A percentile compares a stretch with the other conserved stretches of the same genome.
Evolutionary conservation across 2,329 filamentous ascomycete species (phyloP).

Genomic region (Chaetomium sp.): DNA sequence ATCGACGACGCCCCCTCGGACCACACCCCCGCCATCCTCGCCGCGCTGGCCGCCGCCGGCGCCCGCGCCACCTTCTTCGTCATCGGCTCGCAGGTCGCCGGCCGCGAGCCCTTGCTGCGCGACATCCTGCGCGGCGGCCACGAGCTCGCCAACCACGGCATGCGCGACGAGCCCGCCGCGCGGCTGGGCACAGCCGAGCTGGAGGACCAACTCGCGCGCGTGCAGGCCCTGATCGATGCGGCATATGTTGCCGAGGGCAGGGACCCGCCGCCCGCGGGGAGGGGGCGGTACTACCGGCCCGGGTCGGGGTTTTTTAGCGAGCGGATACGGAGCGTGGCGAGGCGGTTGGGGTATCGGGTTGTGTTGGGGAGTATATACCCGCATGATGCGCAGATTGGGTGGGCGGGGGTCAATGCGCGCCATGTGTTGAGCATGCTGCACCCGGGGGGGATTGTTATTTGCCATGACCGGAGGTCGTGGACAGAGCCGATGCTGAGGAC

Average conservation of each 20-base stretch:
- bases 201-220: constrained; percentile 61
- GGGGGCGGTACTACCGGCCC: constrained; percentile 71
- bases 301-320: constrained; percentile 81
- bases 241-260: constrained; percentile 56
- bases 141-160: constrained; percentile 85
- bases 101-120: constrained; percentile 54
- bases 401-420: constrained; percentile 68
- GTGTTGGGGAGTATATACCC: constrained; percentile 87
- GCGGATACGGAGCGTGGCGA: constrained; percentile 65
- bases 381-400: constrained; percentile 83
- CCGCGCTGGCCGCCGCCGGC: constrained; percentile 64
- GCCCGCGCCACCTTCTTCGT: constrained; percentile 86
- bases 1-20: constrained; percentile 83
- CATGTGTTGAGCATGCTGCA: constrained; percentile 80
- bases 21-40: constrained; percentile 70
- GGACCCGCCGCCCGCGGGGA: constrained; percentile 15
- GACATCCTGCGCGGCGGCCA: constrained; percentile 63
- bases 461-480: constrained; percentile 83
- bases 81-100: constrained; percentile 73
- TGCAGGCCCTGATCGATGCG: constrained; percentile 61
- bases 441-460: constrained; percentile 79
- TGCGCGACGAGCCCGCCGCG: constrained; percentile 79
- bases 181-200: constrained; percentile 62
- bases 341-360: constrained; percentile 66
- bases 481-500: constrained; percentile 75